Base-by-base conservation (phyloP, 2,329 filamentous ascomycete species). In the Talaromyces sp. region DNA sequence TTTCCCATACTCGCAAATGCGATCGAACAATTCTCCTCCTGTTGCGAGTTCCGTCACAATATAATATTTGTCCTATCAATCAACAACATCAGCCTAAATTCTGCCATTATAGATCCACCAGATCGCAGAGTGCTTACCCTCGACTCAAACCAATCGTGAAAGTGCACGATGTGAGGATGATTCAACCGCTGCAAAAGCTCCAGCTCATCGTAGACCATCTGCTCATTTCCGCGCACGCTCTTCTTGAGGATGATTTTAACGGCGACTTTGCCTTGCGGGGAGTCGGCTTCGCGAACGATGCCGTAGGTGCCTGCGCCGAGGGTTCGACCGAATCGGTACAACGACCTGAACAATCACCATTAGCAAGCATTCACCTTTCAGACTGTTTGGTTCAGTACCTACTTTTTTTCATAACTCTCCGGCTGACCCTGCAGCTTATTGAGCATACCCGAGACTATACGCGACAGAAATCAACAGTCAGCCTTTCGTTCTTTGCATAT, bases 241-340 rank as follows among this genome's bases (percentile, higher is more conserved):
- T 97, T 97, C 87, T 99, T 99, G 74, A 98, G 84, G 79, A 99
- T 99, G 78, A 99, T 98, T 85, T 99, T 99, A 80, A 99, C 87
- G 47, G 95, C 95, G 67, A 96, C 93, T 84, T 97, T 90, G 77
- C 92, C 92, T 22, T 86, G 85, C 49, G 90, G 87, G 71, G 91
- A 87, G 68, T 97, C 93, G 67, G 95, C 95, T 81, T 99, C 95
- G 73, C 95, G 89, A 74, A 99, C 95, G 74, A 99, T 96, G 75
- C 95, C 95, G 84, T 99, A 99, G 73, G 95, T 99, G 72, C 95
- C 95, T 68, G 95, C 95, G 75, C 95, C 95, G 66, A 99, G 87
- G 27, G 94, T 98, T 77, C 90, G 89, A 73, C 95, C 95, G 79
- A 99, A 97, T 72, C 86, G 89, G 80, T 99, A 99, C 78, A 90